phyloP scores from a whole-genome alignment of 805 yeast species.

The Cyberlindnera xylosilytica region DNA sequence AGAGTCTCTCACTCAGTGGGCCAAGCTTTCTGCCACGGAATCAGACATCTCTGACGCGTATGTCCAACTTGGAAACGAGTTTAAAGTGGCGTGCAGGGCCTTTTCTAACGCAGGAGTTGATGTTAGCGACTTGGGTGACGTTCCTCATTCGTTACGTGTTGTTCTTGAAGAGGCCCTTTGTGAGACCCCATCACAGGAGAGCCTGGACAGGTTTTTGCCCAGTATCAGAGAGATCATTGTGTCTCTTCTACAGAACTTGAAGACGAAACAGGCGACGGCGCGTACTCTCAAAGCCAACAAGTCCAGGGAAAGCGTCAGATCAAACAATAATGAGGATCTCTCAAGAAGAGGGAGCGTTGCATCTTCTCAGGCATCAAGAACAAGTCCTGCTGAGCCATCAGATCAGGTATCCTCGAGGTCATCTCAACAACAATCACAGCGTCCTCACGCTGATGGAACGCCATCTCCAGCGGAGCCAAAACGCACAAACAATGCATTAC shows the following conservation, averaged over 20 bases:
- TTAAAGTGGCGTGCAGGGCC: conserved; percentile 78
- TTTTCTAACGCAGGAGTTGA: conserved; percentile 78
- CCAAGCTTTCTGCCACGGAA: conserved; percentile 73
- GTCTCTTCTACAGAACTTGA: conserved; percentile 71
- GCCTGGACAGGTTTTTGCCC: conserved; percentile 77
- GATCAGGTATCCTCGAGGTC: neutral
- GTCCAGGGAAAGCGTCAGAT: conserved; percentile 21
- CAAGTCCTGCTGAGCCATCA: conserved; percentile 6
- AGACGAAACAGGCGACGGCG: conserved; percentile 68
- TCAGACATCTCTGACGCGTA: conserved; percentile 85
- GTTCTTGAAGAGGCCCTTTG: conserved; percentile 85
- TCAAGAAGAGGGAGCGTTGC: conserved; percentile 7
- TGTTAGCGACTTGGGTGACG: conserved; percentile 82
- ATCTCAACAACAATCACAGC: conserved; percentile 9
- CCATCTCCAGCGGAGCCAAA: conserved; percentile 1
- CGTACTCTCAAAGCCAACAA: conserved; percentile 33
- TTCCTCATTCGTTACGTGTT: conserved; percentile 74
- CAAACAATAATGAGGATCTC: conserved; percentile 12
- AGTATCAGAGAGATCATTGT: conserved; percentile 83
- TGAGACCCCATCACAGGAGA: conserved; percentile 79
- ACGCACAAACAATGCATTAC: conserved; percentile 51
- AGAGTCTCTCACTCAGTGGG: conserved; percentile 90
- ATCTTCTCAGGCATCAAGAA: conserved; percentile 4
- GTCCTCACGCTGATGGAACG: conserved; percentile 9
- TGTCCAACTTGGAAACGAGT: conserved; percentile 91